phyloP scores from a whole-genome alignment of 2,329 filamentous ascomycete species.

The Ophidiomyces ophidiicola region DNA sequence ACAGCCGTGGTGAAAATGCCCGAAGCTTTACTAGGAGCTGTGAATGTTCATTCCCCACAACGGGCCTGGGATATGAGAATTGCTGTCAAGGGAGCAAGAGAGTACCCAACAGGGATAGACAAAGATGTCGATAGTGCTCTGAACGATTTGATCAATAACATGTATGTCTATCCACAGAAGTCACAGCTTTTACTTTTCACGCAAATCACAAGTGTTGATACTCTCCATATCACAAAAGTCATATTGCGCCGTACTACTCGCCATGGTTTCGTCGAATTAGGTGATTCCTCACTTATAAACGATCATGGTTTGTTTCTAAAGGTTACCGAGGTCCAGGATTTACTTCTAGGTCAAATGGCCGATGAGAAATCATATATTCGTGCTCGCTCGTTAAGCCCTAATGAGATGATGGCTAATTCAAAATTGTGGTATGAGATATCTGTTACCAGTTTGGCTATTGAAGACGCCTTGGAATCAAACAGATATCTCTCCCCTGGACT shows the following conservation, averaged over 20 bases:
- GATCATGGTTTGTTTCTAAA: conserved; percentile 24
- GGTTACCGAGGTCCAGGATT: conserved; percentile 30
- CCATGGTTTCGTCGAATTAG: conserved; percentile 18
- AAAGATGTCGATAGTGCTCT: conserved; percentile 22
- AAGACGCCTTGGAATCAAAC: conserved; percentile 25
- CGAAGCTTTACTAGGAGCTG: conserved; percentile 22
- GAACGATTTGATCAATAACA: conserved; percentile 23
- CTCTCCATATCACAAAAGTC: conserved; percentile 23
- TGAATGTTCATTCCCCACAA: conserved; percentile 30
- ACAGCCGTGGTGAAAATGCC: conserved; percentile 21
- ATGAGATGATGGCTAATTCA: conserved; percentile 24
- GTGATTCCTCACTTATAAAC: background rate
- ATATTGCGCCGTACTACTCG: conserved; percentile 26
- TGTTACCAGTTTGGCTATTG: conserved; percentile 27
- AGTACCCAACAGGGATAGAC: conserved; percentile 18
- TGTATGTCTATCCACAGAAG: conserved; percentile 25
- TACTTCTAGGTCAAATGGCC: conserved; percentile 20
- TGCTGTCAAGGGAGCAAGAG: conserved; percentile 21
- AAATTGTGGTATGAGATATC: conserved; percentile 32
- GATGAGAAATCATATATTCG: conserved; percentile 20
- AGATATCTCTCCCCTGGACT: conserved; percentile 25
- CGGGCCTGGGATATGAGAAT: conserved; percentile 32
- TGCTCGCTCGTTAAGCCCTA: conserved; percentile 19
- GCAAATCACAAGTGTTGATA: conserved; percentile 18
- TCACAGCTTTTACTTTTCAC: conserved; percentile 22